Evolutionary conservation across 2,329 filamentous ascomycete species (phyloP), one percentile per base, ranked within the genome.

Genomic region (Stagonosporopsis cucurbitacearum): DNA sequence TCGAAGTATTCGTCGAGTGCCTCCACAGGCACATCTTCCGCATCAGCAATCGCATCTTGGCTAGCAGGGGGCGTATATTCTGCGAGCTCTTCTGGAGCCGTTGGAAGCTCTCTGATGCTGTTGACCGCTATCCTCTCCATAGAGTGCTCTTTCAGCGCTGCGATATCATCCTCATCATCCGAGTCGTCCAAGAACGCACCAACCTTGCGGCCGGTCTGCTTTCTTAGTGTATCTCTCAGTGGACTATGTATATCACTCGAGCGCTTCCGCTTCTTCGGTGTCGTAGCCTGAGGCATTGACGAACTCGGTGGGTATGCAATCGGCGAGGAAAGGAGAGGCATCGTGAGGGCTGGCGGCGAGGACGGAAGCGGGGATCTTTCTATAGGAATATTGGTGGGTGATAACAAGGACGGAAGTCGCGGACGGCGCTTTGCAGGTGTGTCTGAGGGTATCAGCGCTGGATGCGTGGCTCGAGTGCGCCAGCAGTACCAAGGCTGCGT

Each of bases 291-390:
- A 13, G 73, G 72, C 25, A 67, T 54, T 4, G 75, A 74, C 2
- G 84, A 84, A 66, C 79, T 85, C 6, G 78, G 73, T 2, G 85
- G 84, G 56, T 85, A 85, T 23, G 78, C 68, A 19, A 86, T 74
- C 2, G 86, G 84, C 13, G 87, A 87, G 6, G 87, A 88, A 35
- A 83, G 79, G 33, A 82, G 79, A 23, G 84, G 76, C 86, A 89
- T 89, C 50, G 82, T 83, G 80, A 81, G 68, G 65, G 62, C 69
- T n/a, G 82, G 85, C 35, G 79, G 78, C 25, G 79, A 81, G 1
- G 77, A 79, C 12, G 73, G 70, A 11, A 69, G 54, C 3, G 32
- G 45, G 4, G 20, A 19, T 5, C 19, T 51, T 33, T 62, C 44
- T 50, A 58, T 54, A 51, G 63, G 59, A 54, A 57, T 63, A 8